These are phyloP conservation scores for Neodidymelliopsis sp. DNA, from an alignment of 2,329 filamentous ascomycete genomes.

Conservation along the genomic window DNA sequence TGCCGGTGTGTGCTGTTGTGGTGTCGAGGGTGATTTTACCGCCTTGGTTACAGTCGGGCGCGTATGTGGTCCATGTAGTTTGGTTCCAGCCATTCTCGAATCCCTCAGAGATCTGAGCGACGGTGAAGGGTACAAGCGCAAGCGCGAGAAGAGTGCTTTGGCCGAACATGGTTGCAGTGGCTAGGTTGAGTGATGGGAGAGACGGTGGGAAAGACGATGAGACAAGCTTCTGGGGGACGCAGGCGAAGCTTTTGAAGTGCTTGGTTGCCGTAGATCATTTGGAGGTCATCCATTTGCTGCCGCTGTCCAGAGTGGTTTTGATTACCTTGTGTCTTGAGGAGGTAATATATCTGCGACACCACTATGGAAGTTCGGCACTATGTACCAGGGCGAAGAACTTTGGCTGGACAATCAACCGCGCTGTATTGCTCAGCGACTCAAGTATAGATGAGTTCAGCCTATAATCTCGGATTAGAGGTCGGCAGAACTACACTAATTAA, in stretches of 20 bases:
- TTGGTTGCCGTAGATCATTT: slow-evolving; percentile 1
- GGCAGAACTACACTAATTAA: slow-evolving; percentile 33
- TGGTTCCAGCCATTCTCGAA: slow-evolving; percentile 68
- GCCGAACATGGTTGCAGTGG: slow-evolving; percentile 51
- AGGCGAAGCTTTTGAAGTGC: slow-evolving; percentile 14
- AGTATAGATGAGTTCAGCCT: background rate
- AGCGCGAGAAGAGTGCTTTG: slow-evolving; percentile 57
- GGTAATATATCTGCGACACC: slow-evolving; percentile 10
- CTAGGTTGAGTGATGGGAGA: background rate
- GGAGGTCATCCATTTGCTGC: slow-evolving; percentile 4
- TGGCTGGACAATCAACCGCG: background rate
- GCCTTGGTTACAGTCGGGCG: slow-evolving; percentile 66
- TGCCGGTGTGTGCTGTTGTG: slow-evolving; percentile 59
- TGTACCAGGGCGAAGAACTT: background rate
- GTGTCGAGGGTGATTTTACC: slow-evolving; percentile 65
- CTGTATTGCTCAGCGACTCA: slow-evolving; percentile 1
- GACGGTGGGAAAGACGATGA: background rate
- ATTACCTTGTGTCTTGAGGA: slow-evolving; percentile 1
- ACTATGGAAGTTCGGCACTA: slow-evolving; percentile 16
- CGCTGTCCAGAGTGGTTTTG: slow-evolving; percentile 2
- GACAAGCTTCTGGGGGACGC: slow-evolving; percentile 3
- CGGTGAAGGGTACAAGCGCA: slow-evolving; percentile 54
- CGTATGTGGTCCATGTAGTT: slow-evolving; percentile 65
- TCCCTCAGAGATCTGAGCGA: slow-evolving; percentile 63
- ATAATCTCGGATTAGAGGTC: too few relatives aligned